Base-by-base conservation (phyloP, 768 basidiomycete species). In the Agaricus blazei region DNA sequence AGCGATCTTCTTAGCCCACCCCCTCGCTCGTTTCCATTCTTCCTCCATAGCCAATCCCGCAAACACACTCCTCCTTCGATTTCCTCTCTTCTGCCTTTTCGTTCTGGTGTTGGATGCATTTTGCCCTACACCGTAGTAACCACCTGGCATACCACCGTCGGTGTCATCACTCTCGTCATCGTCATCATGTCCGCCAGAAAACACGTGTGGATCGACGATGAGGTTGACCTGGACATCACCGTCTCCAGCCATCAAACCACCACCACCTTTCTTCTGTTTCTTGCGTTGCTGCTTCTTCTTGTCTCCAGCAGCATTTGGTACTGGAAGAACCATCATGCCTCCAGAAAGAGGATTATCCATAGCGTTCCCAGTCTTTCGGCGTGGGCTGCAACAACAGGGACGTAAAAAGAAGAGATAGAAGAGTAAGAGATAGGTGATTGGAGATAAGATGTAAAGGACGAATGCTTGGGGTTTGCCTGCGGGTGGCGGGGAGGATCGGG, bases 221-320 rank as follows among this genome's bases (percentile, higher is more conserved):
- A 88, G 72, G 66, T 88, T 88, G 48, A 88, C 84, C 57, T 88
- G 87, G 2, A 88, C 81, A 61, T 80, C 79, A 34, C 61, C 68
- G 9, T 63, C 67, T 5, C 61, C 57, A 52, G 61, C 71, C 11
- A 50, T 50, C 62, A 67, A 70, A n/a, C 69, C 70, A 42, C 68
- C 69, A 36, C 71, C 70, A 34, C 68, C 71, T 58, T 75, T 74
- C 62, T 72, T 73, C 23, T 70, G 69, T 42, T 72, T 71, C 67
- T 77, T 75, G 4, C 59, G 62, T 48, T 70, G 69, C 59, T 67
- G 67, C 40, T 65, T 65, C 47, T 68, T 67, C 49, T 75, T 75
- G 57, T 73, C 73, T 34, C 34, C 34, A 8, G 4, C 34, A 9
- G 72, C 74, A 1, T 75, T 75, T 0, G 72, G 73, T 9, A 82